These are phyloP conservation scores for Starmera dryadoides DNA, from an alignment of 805 yeast genomes.

Conservation along the genomic window DNA sequence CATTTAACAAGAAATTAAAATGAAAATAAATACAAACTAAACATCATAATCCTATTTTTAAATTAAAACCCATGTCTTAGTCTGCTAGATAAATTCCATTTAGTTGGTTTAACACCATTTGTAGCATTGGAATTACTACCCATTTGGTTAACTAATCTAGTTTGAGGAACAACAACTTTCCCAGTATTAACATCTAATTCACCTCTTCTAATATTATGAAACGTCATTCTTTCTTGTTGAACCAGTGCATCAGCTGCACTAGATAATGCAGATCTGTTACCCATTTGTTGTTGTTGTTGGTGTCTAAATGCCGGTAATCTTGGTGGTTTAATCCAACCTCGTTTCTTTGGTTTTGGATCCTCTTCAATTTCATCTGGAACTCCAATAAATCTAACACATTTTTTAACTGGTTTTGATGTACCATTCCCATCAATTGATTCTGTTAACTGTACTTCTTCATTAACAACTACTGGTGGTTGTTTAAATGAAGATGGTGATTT, in stretches of 20 bases:
- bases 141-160: slow-evolving; percentile 1
- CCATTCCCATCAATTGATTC: background rate
- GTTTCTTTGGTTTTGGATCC: slow-evolving; percentile 14
- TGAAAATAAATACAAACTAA: background rate
- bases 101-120: background rate
- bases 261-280: slow-evolving; percentile 7
- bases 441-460: too few relatives aligned
- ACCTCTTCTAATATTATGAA: slow-evolving; percentile 16
- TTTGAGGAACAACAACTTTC: slow-evolving; percentile 9
- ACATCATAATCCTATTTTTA: too few relatives aligned
- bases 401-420: slow-evolving; percentile 8
- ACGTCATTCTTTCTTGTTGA: slow-evolving; percentile 17
- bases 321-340: slow-evolving; percentile 18
- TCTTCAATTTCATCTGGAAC: slow-evolving; percentile 17
- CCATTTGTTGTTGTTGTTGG: slow-evolving; percentile 1
- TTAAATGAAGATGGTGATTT: background rate
- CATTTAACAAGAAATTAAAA: too few relatives aligned
- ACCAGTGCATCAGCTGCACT: slow-evolving; percentile 16
- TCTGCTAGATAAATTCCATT: background rate
- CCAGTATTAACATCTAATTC: slow-evolving; percentile 14
- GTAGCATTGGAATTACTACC: background rate
- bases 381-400: slow-evolving; percentile 21
- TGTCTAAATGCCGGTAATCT: slow-evolving; percentile 2
- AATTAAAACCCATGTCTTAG: background rate
- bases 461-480: background rate